Percentiles rank a stretch among this genome's conserved stretches.
Evolutionary conservation across 306 rosid species (phyloP).

Genomic region (Pueraria montana): DNA sequence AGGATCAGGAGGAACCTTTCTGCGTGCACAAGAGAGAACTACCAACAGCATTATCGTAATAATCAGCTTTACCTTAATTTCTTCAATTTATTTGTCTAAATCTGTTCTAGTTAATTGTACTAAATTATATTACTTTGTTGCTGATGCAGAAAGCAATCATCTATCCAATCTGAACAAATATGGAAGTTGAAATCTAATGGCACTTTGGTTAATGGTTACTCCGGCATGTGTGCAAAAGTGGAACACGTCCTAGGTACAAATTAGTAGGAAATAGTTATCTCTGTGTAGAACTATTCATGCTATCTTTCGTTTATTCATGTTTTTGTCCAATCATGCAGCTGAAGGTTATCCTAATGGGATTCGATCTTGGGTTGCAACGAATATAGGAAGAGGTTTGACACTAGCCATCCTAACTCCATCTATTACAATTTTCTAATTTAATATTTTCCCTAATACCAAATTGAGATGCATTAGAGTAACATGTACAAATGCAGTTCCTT

Average conservation of each 20-base stretch:
- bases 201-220: slow-evolving; percentile 19
- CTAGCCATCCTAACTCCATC: neutral
- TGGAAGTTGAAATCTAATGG: slow-evolving; percentile 36
- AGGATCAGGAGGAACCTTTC: slow-evolving; percentile 47
- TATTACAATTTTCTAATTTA: neutral
- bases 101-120: neutral
- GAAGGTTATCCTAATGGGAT: slow-evolving; percentile 50
- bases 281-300: neutral
- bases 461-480: neutral
- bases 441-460: neutral
- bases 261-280: neutral
- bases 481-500: no score
- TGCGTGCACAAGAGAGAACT: slow-evolving; percentile 63
- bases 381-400: slow-evolving; percentile 56
- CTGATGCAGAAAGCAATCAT: slow-evolving; percentile 40
- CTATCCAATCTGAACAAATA: neutral
- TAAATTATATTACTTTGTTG: slow-evolving; percentile 16
- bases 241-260: neutral
- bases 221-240: slow-evolving; percentile 27
- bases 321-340: slow-evolving; percentile 47
- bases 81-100: slow-evolving; percentile 16
- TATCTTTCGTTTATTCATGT: neutral
- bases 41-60: slow-evolving; percentile 52
- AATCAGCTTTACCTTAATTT: slow-evolving; percentile 33
- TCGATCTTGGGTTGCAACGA: slow-evolving; percentile 80